These are phyloP conservation scores for Myxozyma monticola DNA, from an alignment of 805 yeast species.

Conservation along the genomic window DNA sequence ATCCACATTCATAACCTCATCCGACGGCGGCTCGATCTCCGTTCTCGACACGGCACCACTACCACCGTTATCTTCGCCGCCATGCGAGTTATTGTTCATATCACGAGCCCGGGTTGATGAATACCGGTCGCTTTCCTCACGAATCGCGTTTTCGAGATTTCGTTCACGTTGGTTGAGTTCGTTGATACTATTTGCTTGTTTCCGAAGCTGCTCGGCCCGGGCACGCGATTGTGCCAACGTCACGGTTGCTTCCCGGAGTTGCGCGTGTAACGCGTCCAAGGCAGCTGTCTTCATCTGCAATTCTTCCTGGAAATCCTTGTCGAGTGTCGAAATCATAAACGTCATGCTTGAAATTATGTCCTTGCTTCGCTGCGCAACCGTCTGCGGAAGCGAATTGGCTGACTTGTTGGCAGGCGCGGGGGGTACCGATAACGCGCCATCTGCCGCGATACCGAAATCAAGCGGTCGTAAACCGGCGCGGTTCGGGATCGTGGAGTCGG, in stretches of 20 bases:
- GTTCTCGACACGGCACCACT: too few relatives aligned
- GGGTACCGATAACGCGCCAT: slow-evolving; percentile 1
- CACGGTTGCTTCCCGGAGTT: slow-evolving; percentile 58
- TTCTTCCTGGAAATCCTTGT: slow-evolving; percentile 61
- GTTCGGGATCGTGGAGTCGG: slow-evolving; percentile 75
- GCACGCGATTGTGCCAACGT: slow-evolving; percentile 50
- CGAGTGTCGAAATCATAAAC: slow-evolving; percentile 52
- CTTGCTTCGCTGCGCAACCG: slow-evolving; percentile 38
- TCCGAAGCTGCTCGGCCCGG: slow-evolving; percentile 55
- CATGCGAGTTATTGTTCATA: too few relatives aligned
- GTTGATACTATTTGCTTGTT: slow-evolving; percentile 45
- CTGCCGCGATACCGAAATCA: slow-evolving; percentile 71
- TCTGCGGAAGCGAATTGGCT: slow-evolving; percentile 13
- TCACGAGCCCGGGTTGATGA: too few relatives aligned
- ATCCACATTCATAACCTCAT: slow-evolving; percentile 13
- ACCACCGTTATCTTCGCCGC: too few relatives aligned
- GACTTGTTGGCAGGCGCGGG: neutral
- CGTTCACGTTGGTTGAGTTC: slow-evolving; percentile 56
- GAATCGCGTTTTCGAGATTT: slow-evolving; percentile 62
- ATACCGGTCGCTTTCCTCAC: slow-evolving; percentile 62
- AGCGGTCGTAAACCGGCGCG: slow-evolving; percentile 82
- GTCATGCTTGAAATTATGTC: slow-evolving; percentile 50
- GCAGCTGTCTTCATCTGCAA: slow-evolving; percentile 52
- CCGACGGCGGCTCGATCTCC: slow-evolving; percentile 11
- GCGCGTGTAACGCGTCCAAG: slow-evolving; percentile 54